phyloP scores from a whole-genome alignment of 2,329 filamentous ascomycete species.

The Pseudocercospora eumusae region DNA sequence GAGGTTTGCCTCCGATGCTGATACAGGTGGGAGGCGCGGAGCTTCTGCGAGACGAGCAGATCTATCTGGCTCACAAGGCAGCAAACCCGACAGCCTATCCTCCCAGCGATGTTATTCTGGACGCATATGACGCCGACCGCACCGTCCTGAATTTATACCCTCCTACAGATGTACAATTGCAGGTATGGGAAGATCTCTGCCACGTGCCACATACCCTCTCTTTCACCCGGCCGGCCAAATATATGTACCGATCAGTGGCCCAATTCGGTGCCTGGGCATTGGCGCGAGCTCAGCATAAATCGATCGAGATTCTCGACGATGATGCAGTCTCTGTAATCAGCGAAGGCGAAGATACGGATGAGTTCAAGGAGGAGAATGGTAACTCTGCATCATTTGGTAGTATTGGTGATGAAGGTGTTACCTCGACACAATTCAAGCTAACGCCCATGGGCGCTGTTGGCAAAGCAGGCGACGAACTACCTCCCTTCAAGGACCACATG shows the following conservation, averaged over 20 bases:
- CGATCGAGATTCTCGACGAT: constrained; percentile 79
- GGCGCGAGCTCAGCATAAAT: constrained; percentile 74
- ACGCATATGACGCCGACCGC: constrained; percentile 61
- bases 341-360: constrained; percentile 46
- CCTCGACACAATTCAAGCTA: constrained; percentile 25
- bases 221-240: constrained; percentile 92
- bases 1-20: constrained; percentile 82
- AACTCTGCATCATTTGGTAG: constrained; percentile 20
- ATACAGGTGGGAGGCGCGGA: constrained; percentile 88
- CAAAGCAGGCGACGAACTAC: constrained; percentile 82
- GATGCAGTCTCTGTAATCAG: constrained; percentile 76
- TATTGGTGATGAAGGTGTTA: constrained; percentile 32
- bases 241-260: constrained; percentile 89
- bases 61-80: constrained; percentile 92
- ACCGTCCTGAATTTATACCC: constrained; percentile 64
- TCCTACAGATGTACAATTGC: constrained; percentile 88
- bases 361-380: constrained; percentile 24
- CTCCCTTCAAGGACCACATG: constrained; percentile 81
- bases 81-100: constrained; percentile 79
- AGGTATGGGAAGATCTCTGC: constrained; percentile 94
- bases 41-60: constrained; percentile 87
- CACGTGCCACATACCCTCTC: constrained; percentile 91
- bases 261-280: constrained; percentile 93
- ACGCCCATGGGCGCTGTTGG: constrained; percentile 59
- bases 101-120: constrained; percentile 64